Evolutionary conservation across 352 stramenopile species (phyloP).

Genomic region (Phytophthora melonis): DNA sequence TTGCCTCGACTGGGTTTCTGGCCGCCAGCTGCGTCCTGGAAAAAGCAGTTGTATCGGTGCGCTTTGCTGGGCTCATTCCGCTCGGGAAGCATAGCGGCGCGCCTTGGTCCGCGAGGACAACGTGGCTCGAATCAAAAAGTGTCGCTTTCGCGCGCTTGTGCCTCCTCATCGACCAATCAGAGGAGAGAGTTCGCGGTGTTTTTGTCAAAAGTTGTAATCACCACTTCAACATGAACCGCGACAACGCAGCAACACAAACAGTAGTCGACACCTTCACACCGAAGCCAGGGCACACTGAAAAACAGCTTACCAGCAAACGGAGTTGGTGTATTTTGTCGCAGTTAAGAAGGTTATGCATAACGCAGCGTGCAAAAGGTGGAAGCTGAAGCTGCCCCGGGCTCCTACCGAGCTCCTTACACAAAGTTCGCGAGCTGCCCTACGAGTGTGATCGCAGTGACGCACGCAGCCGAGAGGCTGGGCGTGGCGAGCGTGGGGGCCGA

Average conservation of each 20-base stretch:
- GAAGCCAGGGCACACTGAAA: background rate
- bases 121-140: background rate
- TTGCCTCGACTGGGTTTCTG: slow-evolving; percentile 18
- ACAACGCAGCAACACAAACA: background rate
- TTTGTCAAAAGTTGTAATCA: background rate
- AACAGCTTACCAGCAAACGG: background rate
- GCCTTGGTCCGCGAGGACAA: background rate
- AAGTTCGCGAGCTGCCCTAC: slow-evolving; percentile 19
- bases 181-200: too few species aligned
- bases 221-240: background rate
- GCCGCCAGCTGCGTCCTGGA: slow-evolving; percentile 17
- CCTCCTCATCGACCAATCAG: background rate
- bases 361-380: background rate
- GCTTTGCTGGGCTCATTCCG: slow-evolving; percentile 5
- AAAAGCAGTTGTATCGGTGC: slow-evolving; percentile 20
- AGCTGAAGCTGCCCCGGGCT: too few species aligned
- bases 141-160: background rate
- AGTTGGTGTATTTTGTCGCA: background rate
- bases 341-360: too few species aligned
- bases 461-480: slow-evolving; percentile 20
- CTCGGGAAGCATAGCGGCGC: background rate
- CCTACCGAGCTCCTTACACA: slow-evolving; percentile 10
- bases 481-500: slow-evolving; percentile 16
- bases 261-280: background rate
- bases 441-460: slow-evolving; percentile 21